These are phyloP conservation scores for Backusella tuberculispora DNA, from an alignment of 192 early-diverging fungal genomes.

Conservation along the genomic window DNA sequence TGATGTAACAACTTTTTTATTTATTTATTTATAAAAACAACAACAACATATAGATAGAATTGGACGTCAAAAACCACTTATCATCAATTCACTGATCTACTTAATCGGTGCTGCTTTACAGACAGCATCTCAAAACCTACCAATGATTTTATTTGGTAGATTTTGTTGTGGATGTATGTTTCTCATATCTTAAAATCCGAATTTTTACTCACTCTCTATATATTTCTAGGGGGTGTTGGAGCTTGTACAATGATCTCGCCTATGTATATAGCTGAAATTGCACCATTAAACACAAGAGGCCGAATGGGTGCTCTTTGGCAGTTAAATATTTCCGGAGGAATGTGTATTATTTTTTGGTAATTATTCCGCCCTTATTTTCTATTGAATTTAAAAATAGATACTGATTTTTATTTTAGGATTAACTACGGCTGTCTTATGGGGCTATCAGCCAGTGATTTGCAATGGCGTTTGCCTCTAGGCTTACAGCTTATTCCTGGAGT, in stretches of 20 bases:
- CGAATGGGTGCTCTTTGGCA: constrained; percentile 22
- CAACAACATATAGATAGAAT: constrained; percentile 3
- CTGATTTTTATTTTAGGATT: background rate
- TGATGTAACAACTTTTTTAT: background rate
- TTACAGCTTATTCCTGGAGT: constrained; percentile 25
- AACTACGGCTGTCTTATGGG: constrained; percentile 14
- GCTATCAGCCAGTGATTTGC: constrained; percentile 11
- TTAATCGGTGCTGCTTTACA: constrained; percentile 12
- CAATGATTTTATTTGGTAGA: constrained; percentile 16
- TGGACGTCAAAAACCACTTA: constrained; percentile 12
- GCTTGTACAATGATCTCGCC: constrained; percentile 11
- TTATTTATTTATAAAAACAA: background rate
- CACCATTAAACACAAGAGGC: constrained; percentile 4
- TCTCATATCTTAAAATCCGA: background rate
- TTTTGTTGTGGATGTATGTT: constrained; percentile 9
- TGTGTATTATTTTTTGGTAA: constrained; percentile 10
- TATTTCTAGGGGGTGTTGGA: constrained; percentile 1
- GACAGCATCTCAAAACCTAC: constrained; percentile 3
- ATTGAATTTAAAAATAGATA: background rate
- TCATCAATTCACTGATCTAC: background rate
- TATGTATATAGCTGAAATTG: constrained; percentile 18
- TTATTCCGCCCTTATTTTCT: background rate
- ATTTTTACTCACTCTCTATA: background rate
- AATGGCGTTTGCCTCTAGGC: constrained; percentile 27
- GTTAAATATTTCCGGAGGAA: constrained; percentile 16